phyloP scores from a whole-genome alignment of 345 rosid species.

The Populus tremula region DNA sequence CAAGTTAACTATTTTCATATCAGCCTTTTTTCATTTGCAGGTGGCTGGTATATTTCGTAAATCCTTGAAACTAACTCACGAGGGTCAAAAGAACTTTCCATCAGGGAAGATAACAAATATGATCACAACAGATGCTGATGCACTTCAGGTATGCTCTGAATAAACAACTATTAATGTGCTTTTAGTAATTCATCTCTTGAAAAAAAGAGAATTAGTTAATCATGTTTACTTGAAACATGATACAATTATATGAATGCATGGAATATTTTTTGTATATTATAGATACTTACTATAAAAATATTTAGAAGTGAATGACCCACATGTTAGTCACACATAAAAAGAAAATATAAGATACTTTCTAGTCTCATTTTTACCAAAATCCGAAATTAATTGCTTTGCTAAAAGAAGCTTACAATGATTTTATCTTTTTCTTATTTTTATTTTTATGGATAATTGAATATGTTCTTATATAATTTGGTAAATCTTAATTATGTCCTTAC shows the following conservation, averaged over 20 bases:
- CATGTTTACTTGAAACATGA: not conserved
- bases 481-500: not conserved
- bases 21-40: conserved; percentile 2
- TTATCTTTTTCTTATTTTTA: not conserved
- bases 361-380: not conserved
- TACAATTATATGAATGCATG: not conserved
- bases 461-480: not conserved
- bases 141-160: conserved; percentile 27
- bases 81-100: conserved; percentile 25
- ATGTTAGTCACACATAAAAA: no score
- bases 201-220: not conserved
- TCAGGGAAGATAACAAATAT: conserved; percentile 35
- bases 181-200: not conserved
- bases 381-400: not conserved
- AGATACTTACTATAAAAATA: not conserved
- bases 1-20: not conserved
- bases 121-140: conserved; percentile 37
- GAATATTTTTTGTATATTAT: not conserved
- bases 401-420: not conserved
- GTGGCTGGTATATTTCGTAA: conserved; percentile 39
- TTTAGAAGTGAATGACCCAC: no score
- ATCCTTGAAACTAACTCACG: conserved; percentile 31
- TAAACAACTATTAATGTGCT: not conserved
- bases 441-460: not conserved
- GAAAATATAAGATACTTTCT: no score